phyloP scores from a whole-genome alignment of 257 asterid species.

The Rehmannia glutinosa region DNA sequence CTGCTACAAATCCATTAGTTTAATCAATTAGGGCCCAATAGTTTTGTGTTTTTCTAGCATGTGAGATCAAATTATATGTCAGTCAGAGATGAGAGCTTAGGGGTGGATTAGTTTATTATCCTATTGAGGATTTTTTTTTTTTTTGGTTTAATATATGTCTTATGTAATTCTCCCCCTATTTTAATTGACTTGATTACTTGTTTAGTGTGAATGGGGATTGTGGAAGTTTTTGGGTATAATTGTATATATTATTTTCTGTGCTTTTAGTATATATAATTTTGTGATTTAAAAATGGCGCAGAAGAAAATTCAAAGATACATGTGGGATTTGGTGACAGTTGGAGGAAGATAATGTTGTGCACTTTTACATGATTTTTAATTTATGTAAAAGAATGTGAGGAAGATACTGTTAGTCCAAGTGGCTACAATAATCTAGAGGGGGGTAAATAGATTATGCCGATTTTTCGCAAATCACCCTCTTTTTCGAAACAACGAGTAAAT shows the following conservation, averaged over 20 bases:
- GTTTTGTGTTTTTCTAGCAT: neutral
- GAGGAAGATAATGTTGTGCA: conserved; percentile 39
- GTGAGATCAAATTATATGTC: neutral
- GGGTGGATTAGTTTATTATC: neutral
- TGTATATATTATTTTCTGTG: neutral
- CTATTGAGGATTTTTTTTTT: neutral
- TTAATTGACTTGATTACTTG: too few species aligned
- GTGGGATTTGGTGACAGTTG: conserved; percentile 33
- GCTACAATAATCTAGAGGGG: too few species aligned
- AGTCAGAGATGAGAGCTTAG: neutral
- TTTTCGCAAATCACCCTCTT: too few species aligned
- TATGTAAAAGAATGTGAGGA: conserved; percentile 21
- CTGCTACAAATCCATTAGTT: conserved; percentile 44
- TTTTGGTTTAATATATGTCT: neutral
- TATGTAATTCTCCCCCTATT: neutral
- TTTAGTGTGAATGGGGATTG: conserved; percentile 35
- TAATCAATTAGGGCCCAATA: conserved; percentile 15
- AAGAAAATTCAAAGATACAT: conserved; percentile 29
- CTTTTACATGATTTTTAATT: neutral
- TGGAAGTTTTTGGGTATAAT: conserved; percentile 25
- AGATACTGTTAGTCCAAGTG: too few species aligned
- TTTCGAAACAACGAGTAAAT: too few species aligned
- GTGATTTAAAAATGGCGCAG: neutral
- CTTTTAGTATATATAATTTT: too few species aligned
- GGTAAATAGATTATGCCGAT: too few species aligned